Evolutionary conservation across 257 asterid genomes (phyloP).

Genomic region (Solanum bulbocastanum): DNA sequence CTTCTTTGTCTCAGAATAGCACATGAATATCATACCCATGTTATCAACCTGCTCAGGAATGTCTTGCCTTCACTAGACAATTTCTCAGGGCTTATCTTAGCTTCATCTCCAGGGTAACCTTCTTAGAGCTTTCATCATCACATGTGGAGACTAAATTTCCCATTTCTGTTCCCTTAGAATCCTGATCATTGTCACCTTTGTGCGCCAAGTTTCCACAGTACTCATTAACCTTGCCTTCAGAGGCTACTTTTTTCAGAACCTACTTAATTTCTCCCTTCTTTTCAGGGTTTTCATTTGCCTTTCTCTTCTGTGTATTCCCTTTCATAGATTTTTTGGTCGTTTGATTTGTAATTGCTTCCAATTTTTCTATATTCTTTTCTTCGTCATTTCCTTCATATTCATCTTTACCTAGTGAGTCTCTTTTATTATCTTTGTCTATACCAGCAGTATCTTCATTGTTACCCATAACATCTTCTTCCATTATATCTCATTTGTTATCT

Average conservation of each 20-base stretch:
- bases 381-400: slow-evolving; percentile 8
- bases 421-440: slow-evolving; percentile 16
- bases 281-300: background rate
- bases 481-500: slow-evolving; percentile 8
- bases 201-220: background rate
- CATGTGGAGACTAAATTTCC: background rate
- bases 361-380: slow-evolving; percentile 16
- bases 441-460: slow-evolving; percentile 1
- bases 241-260: background rate
- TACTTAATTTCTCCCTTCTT: background rate
- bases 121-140: slow-evolving; percentile 2
- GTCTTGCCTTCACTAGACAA: slow-evolving; percentile 18
- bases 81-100: slow-evolving; percentile 18
- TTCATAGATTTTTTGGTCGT: background rate
- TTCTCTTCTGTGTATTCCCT: background rate
- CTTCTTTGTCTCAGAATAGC: slow-evolving; percentile 69
- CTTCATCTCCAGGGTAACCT: slow-evolving; percentile 11
- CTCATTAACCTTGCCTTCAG: background rate
- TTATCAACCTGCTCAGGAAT: slow-evolving; percentile 49
- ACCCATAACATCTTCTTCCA: slow-evolving; percentile 15
- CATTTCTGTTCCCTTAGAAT: background rate
- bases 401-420: slow-evolving; percentile 7
- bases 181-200: background rate
- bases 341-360: slow-evolving; percentile 13
- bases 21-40: slow-evolving; percentile 91